phyloP scores from a whole-genome alignment of 2,329 filamentous ascomycete genomes.

The Blumeria hordei region DNA sequence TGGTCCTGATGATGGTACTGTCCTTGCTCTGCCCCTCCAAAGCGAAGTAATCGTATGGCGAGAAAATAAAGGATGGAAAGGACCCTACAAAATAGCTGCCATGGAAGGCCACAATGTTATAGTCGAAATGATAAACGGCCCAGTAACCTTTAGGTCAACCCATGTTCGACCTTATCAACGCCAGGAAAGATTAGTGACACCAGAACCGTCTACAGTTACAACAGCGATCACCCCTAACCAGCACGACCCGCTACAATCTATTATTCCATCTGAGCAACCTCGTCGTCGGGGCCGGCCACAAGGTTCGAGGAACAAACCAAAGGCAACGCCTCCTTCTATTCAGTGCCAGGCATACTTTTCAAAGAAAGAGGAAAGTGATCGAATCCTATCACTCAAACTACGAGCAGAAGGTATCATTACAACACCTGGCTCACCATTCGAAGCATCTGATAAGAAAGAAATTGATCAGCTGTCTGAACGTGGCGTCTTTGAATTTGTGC shows the following conservation, averaged over 20 bases:
- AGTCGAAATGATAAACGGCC: neutral
- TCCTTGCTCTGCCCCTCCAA: neutral
- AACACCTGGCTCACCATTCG: constrained; percentile 1
- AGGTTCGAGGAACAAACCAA: neutral
- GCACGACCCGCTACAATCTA: neutral
- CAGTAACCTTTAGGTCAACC: neutral
- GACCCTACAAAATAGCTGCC: neutral
- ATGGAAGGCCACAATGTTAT: neutral
- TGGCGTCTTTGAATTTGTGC: neutral
- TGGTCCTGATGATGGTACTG: neutral
- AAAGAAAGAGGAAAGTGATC: neutral
- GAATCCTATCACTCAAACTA: neutral
- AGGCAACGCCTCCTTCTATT: neutral
- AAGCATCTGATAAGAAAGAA: constrained; percentile 1
- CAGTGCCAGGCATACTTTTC: neutral
- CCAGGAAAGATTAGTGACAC: neutral
- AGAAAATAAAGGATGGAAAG: constrained; percentile 1
- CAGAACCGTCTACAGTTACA: neutral
- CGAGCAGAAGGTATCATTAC: constrained; percentile 1
- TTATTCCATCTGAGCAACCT: neutral
- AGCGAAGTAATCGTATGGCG: neutral
- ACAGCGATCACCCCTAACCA: neutral
- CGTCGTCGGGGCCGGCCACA: neutral
- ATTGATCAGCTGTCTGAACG: neutral
- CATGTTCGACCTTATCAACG: neutral